Evolutionary conservation across 495 filamentous ascomycete species (phyloP).

Genomic region (Neurospora intermedia): DNA sequence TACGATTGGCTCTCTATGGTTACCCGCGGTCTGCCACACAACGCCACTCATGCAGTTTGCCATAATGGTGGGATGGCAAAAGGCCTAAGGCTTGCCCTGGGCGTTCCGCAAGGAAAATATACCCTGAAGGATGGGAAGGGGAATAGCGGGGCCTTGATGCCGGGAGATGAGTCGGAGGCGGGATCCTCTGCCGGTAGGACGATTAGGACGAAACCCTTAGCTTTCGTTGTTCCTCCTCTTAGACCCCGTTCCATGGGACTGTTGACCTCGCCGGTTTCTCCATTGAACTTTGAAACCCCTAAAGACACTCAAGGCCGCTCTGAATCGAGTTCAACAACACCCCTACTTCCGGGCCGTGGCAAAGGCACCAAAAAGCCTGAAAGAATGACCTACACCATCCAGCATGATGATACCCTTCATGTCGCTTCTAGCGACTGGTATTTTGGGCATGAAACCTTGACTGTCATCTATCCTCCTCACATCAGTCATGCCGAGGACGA

Average conservation of each 20-base stretch:
- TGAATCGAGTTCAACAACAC: background rate
- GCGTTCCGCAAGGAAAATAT: background rate
- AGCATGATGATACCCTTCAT: background rate
- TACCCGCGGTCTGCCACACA: background rate
- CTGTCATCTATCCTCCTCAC: background rate
- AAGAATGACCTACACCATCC: background rate
- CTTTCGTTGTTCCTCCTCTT: background rate
- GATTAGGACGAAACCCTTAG: background rate
- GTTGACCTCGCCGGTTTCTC: background rate
- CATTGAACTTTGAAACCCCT: background rate
- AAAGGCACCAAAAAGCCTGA: background rate
- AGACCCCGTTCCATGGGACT: background rate
- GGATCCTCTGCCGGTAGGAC: background rate
- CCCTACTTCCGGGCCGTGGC: background rate
- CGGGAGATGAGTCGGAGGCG: background rate
- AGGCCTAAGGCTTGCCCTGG: background rate
- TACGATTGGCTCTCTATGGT: background rate
- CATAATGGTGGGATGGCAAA: background rate
- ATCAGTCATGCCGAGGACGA: background rate
- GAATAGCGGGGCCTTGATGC: background rate
- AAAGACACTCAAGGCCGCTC: background rate
- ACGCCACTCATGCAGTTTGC: background rate
- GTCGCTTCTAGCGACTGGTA: background rate
- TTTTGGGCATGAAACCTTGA: background rate
- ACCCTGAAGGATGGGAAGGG: background rate